Evolutionary conservation across 257 asterid species (phyloP), one percentile per base, ranked within the genome.

Genomic region (Solanum infundibuliforme): DNA sequence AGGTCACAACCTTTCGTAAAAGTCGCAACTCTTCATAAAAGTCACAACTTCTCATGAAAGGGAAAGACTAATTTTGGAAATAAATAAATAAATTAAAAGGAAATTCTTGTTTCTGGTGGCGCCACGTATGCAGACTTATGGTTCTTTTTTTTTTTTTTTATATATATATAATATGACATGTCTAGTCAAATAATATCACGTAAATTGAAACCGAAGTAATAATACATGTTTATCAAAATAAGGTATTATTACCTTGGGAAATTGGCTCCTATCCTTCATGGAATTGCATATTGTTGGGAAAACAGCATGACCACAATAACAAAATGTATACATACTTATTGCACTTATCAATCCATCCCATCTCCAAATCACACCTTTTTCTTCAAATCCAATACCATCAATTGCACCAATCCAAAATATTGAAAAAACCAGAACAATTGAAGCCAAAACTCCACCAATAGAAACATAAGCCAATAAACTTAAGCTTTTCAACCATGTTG

Each of bases 251-350:
- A 46, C 55, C 55, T 12, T 46, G 18, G 55, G 55, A 86, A 92
- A 92, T 43, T 92, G 87, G 36, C 23, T 83, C 83, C 84, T 92
- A 32, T 94, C 94, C 32, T 86, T 88, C 97, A 91, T 93, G n/a
- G 96, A 94, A 87, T 68, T 82, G 87, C 91, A 88, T 0, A 93
- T 87, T 27, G 90, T 91, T 1, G 98, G 95, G 41, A 94, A 93
- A 86, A 94, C 89, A 2, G 95, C 88, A 89, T 92, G 95, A 3
- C 92, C 96, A 88, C 92, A 91, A 55, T 91, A 94, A 87, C 95
- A 92, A 31, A 94, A 93, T 0, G 94, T 91, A 76, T 35, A 92
- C 89, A 93, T 87, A 41, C 94, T 94, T n/a, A 92, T 39, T 39
- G 93, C 81, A 1, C 90, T 90, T 27, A 93, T 91, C 65, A 93